A percentile compares a stretch with the other conserved stretches of the same genome.
These are phyloP conservation scores for Crepidotus variabilis DNA, from an alignment of 768 basidiomycete species.

Conservation along the genomic window DNA sequence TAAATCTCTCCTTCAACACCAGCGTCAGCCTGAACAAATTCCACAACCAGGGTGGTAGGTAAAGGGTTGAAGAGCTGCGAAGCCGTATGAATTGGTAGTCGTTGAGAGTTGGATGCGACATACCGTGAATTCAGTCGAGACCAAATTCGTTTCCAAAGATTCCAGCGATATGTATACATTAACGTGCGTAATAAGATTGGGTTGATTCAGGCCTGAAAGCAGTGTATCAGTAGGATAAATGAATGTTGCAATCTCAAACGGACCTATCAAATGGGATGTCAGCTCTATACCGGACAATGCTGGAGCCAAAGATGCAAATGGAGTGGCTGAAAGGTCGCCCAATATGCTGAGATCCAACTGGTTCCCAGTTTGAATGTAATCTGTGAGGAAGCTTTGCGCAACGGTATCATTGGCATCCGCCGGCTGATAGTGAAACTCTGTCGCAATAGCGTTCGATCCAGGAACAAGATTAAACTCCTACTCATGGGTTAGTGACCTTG, in stretches of 20 bases:
- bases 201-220: constrained; percentile 41
- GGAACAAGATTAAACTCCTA: constrained; percentile 57
- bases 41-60: constrained; percentile 52
- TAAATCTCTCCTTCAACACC: constrained; percentile 49
- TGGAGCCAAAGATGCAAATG: constrained; percentile 54
- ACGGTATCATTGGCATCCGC: constrained; percentile 61
- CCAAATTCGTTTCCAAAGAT: constrained; percentile 44
- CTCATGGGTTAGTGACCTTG: constrained; percentile 1
- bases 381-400: constrained; percentile 57
- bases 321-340: constrained; percentile 58
- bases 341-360: constrained; percentile 48
- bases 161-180: constrained; percentile 49
- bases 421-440: constrained; percentile 70
- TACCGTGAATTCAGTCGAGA: constrained; percentile 56
- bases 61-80: constrained; percentile 50
- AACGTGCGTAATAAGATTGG: constrained; percentile 54
- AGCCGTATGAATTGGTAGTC: neutral
- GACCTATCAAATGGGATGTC: constrained; percentile 46
- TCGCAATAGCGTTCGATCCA: constrained; percentile 45
- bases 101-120: constrained; percentile 14
- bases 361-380: constrained; percentile 53
- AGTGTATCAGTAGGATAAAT: constrained; percentile 2
- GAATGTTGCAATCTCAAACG: neutral
- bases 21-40: constrained; percentile 53
- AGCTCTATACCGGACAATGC: constrained; percentile 54